Evolutionary conservation across 2,329 filamentous ascomycete species (phyloP).

Genomic region (Catunica adiposa): DNA sequence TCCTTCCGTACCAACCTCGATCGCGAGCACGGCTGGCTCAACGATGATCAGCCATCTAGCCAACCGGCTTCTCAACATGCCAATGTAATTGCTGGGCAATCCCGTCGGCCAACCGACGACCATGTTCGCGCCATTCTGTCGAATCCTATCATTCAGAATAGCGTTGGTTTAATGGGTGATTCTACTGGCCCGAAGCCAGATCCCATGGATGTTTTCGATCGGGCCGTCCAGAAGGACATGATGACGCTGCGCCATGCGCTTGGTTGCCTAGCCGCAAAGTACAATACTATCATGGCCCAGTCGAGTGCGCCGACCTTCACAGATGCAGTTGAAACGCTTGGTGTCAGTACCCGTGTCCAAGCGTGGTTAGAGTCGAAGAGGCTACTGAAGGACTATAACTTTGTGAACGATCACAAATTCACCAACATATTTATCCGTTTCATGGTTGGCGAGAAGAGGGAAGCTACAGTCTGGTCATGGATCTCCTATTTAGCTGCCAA

Average conservation of each 20-base stretch:
- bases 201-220: slow-evolving; percentile 39
- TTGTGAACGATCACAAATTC: slow-evolving; percentile 26
- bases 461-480: slow-evolving; percentile 38
- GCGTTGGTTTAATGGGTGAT: slow-evolving; percentile 18
- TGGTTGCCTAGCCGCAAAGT: slow-evolving; percentile 35
- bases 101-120: slow-evolving; percentile 27
- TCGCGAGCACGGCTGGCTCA: slow-evolving; percentile 34
- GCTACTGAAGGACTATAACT: slow-evolving; percentile 28
- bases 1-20: slow-evolving; percentile 44
- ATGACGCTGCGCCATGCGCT: slow-evolving; percentile 38
- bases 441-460: slow-evolving; percentile 34
- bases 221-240: slow-evolving; percentile 37
- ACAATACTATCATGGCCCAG: slow-evolving; percentile 23
- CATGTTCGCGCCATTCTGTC: slow-evolving; percentile 41
- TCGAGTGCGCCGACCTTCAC: slow-evolving; percentile 21
- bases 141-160: slow-evolving; percentile 36
- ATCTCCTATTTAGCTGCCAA: slow-evolving; percentile 26
- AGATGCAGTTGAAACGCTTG: slow-evolving; percentile 25
- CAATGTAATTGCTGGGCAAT: slow-evolving; percentile 9
- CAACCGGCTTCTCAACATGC: not conserved
- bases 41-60: slow-evolving; percentile 18
- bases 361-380: slow-evolving; percentile 38
- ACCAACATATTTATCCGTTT: slow-evolving; percentile 30
- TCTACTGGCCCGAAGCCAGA: slow-evolving; percentile 20
- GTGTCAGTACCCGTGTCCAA: slow-evolving; percentile 32